Conservation (phyloP, 1,284 basidiomycete species). For the Puccinia sorghi region DNA sequence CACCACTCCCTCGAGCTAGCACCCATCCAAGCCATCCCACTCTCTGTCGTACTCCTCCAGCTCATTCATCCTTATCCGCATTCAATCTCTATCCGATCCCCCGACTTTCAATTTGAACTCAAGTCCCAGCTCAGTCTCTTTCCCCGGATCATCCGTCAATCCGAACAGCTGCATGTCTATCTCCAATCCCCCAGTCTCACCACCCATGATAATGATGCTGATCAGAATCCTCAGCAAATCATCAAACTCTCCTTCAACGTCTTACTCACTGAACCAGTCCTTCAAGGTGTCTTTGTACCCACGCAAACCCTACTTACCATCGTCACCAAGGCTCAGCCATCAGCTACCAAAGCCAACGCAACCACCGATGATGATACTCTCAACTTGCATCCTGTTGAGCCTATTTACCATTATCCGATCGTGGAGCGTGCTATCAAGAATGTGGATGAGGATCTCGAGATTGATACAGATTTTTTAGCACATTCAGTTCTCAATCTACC, state of each 20-base stretch:
- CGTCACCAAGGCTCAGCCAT: conserved; percentile 55
- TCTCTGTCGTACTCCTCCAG: conserved; percentile 8
- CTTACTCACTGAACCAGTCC: conserved; percentile 66
- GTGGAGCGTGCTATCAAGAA: conserved; percentile 51
- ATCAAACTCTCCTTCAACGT: conserved; percentile 55
- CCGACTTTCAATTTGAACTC: not conserved
- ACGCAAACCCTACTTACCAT: conserved; percentile 67
- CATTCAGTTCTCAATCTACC: conserved; percentile 38
- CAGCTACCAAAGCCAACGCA: not conserved
- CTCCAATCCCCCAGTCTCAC: not conserved
- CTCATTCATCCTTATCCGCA: not conserved
- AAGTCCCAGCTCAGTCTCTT: conserved; percentile 1
- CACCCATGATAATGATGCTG: conserved; percentile 6
- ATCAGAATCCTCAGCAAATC: not conserved
- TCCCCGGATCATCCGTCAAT: conserved; percentile 18
- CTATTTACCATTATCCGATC: conserved; percentile 51
- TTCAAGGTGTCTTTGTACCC: conserved; percentile 67
- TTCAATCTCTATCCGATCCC: not conserved
- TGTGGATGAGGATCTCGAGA: conserved; percentile 13
- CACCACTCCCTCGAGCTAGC: not conserved
- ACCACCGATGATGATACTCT: conserved; percentile 51
- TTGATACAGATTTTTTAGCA: conserved; percentile 22
- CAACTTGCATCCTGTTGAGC: conserved; percentile 54
- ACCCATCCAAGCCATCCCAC: not conserved
- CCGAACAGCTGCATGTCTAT: conserved; percentile 2